Base-by-base conservation (phyloP, 1,139 yeast genomes). In the Suhomyces guaymorum region DNA sequence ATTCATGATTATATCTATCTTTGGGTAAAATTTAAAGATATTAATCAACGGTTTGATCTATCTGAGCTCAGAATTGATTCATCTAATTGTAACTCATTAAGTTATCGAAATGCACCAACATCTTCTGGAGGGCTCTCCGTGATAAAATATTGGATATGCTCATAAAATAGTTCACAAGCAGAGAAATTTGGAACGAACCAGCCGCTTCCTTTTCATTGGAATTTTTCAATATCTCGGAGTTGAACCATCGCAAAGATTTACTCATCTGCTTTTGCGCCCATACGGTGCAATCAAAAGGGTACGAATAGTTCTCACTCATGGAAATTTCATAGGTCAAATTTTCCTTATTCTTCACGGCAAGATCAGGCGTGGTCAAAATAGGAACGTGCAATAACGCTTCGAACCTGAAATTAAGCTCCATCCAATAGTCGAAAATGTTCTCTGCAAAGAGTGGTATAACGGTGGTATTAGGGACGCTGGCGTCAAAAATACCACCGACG, bases 371-470 rank as follows among this genome's bases (percentile, higher is more conserved):
- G 2, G 61, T 48, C 18, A 65, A 39, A 2, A 65, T 32, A 0
- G 71, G 70, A 11, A 64, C 40, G 39, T 65, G 70, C 17, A 54
- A 36, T 8, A 54, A 39, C 2, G 51, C 30, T 11, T 46, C 47
- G 15, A 50, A 41, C 15, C 42, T 39, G 29, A 45, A 48, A 37
- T 47, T 51, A 13, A 59, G 20, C 37, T 64, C 70, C 3, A 61
- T 21, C 70, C 70, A 65, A 37, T 53, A 44, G 8, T 43, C 35
- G 20, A 55, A 26, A 7, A 49, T 42, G 37, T 48, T 55, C 17
- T 62, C 63, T 4, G 69, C 57, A 3, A 62, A 27, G n/a, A 65
- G 44, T 0, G 68, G 67, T 4, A 54, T 42, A 7, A 54, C 10
- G 1, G 20, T 13, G 11, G 24, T 3, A 3, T 25, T 15, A 16